Conservation (phyloP, 306 rosid species). For the Sophora flavescens region DNA sequence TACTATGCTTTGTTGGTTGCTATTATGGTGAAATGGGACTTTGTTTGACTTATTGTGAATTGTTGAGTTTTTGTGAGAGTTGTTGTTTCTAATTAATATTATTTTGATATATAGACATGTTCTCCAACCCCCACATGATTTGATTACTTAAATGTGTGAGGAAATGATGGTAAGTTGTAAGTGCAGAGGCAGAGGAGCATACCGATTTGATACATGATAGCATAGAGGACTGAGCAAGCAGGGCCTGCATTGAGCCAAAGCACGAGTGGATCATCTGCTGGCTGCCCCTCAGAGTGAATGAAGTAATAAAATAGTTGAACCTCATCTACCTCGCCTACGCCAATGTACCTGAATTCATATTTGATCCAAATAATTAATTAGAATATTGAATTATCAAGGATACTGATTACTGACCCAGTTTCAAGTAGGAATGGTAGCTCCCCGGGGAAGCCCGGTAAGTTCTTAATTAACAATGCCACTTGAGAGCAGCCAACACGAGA, state of each 20-base stretch:
- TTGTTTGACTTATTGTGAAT: no score
- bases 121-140: no score
- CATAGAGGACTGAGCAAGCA: conserved; percentile 49
- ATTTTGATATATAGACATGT: no score
- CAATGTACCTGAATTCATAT: conserved; percentile 46
- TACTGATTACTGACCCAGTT: conserved; percentile 32
- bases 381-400: background rate
- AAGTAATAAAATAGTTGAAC: conserved; percentile 59
- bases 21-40: no score
- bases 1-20: no score
- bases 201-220: conserved; percentile 53
- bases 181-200: background rate
- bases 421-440: conserved; percentile 42
- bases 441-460: conserved; percentile 40
- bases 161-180: background rate
- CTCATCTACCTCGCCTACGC: conserved; percentile 49
- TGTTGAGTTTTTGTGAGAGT: no score
- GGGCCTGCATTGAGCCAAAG: conserved; percentile 57
- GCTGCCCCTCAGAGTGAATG: conserved; percentile 44
- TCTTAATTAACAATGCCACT: conserved; percentile 33
- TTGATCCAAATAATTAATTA: background rate
- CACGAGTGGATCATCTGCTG: conserved; percentile 49
- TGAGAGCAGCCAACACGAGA: conserved; percentile 2
- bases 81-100: no score
- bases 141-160: no score